These are phyloP conservation scores for Rhizopogon rudus DNA, from an alignment of 768 basidiomycete species.

Conservation along the genomic window DNA sequence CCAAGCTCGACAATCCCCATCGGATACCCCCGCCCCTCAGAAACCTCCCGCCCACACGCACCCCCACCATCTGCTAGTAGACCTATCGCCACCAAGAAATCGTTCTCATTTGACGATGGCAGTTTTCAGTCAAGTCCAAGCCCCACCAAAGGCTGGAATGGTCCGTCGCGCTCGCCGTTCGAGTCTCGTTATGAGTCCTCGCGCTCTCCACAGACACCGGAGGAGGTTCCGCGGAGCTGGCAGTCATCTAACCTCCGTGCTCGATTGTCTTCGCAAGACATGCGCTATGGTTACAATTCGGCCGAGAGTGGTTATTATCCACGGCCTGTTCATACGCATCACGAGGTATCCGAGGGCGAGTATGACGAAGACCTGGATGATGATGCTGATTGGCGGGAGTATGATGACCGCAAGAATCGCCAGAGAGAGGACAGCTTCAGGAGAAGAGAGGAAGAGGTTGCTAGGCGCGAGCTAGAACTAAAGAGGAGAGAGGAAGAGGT, in stretches of 20 bases:
- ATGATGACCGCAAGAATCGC: constrained; percentile 26
- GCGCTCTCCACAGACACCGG: constrained; percentile 26
- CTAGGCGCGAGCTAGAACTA: constrained; percentile 27
- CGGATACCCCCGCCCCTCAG: constrained; percentile 6
- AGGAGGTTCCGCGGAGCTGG: constrained; percentile 25
- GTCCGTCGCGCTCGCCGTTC: constrained; percentile 18
- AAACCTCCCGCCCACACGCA: constrained; percentile 11
- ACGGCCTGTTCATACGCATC: constrained; percentile 21
- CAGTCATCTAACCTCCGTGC: constrained; percentile 21
- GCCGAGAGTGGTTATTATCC: constrained; percentile 12
- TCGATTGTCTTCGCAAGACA: constrained; percentile 27
- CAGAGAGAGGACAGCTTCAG: constrained; percentile 27
- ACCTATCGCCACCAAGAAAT: constrained; percentile 25
- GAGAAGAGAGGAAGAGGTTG: constrained; percentile 30
- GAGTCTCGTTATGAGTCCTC: constrained; percentile 24
- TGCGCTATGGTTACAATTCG: constrained; percentile 18
- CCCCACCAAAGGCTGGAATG: constrained; percentile 16
- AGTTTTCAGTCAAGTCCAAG: constrained; percentile 18
- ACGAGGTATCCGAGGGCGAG: constrained; percentile 26
- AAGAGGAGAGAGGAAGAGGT: constrained; percentile 26
- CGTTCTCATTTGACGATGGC: constrained; percentile 20
- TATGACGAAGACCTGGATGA: constrained; percentile 31
- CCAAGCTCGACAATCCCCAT: too few species aligned
- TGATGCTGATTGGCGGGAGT: constrained; percentile 24
- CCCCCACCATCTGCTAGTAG: constrained; percentile 26